Evolutionary conservation across 2,329 filamentous ascomycete species (phyloP), one percentile per base, ranked within the genome.

Genomic region (Fulvia fulva): DNA sequence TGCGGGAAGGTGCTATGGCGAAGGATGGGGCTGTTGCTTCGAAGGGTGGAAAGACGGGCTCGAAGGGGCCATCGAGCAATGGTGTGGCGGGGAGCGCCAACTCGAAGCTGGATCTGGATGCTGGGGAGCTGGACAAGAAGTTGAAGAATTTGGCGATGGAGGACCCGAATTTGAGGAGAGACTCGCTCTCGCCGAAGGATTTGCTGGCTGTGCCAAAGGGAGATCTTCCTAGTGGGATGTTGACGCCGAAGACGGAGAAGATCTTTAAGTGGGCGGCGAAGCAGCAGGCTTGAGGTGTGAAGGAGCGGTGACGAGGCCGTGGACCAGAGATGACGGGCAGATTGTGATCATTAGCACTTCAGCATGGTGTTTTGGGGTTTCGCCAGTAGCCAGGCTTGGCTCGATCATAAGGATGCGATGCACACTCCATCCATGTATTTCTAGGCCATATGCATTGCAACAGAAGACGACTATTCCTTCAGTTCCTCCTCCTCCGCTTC

Each of bases 401-500:
- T 47, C 22, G 21, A 12, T 47, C 19, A 26, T 23, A 12, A 16
- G 44, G n/a, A 25, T 25, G 14, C n/a, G n/a, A n/a, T n/a, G n/a
- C n/a, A 2, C 37, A 41, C 19, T 14, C n/a, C 12, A n/a, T 6
- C 34, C 34, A 37, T 5, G 34, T 37, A 37, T 14, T 6, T n/a
- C 11, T 37, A 37, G 6, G 5, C 28, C 12, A 14, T n/a, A 41
- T 41, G 34, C 11, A 16, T 6, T 47, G 44, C 41, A 44, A 5
- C 41, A 44, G 9, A 25, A 26, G 5, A 23, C 25, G 23, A 12
- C 6, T n/a, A n/a, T n/a, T 25, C 44, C 12, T 21, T 64, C 56
- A 64, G 47, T 58, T 64, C 57, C 65, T 68, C 47, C 72, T 67
- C 49, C 67, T 71, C 54, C 74, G 62, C 57, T 74, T 80, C 43